Evolutionary conservation across 306 rosid genomes (phyloP), one percentile per base, ranked within the genome.

Genomic region (Lathyrus aphaca): DNA sequence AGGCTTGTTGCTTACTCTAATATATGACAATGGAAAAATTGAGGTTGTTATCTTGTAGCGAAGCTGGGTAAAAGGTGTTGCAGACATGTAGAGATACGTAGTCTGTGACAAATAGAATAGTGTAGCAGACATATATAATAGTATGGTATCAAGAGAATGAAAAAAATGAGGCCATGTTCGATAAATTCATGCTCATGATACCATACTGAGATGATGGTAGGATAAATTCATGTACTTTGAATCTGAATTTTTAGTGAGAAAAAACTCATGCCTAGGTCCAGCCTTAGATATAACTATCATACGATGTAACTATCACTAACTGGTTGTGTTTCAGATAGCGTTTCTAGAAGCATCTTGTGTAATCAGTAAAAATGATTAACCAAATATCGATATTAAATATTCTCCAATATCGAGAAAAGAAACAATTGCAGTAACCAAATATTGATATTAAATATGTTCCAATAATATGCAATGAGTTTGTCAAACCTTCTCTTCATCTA

Each of bases 401-500:
- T n/a, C n/a, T n/a, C n/a, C n/a, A n/a, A n/a, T n/a, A n/a, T n/a
- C 4, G 3, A 35, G 3, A 35, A 59, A 25, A 35, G 25, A 35
- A 59, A 21, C 44, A 59, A 9, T 59, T 11, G 64, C 23, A 27
- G 18, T n/a, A 29, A 57, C 13, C 8, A 17, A 11, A 19, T 10
- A 60, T 37, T 48, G 11, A 60, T 17, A 60, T 60, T 53, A 29
- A 19, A 19, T 19, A 53, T 53, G 25, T 15, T 10, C 32, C 18
- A 62, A 62, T 18, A 39, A 68, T 18, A 69, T 42, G 27, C 37
- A 69, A 66, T 27, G 45, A 35, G 27, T 57, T 69, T 61, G 37
- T 44, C 79, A 50, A 70, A 95, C 99, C 97, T 91, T 86, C 57
- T 89, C 88, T 15, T 94, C 82, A 62, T 82, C 92, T 95, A 95